These are phyloP conservation scores for Rhynchosporium graminicola DNA, from an alignment of 2,329 filamentous ascomycete genomes.

Conservation along the genomic window DNA sequence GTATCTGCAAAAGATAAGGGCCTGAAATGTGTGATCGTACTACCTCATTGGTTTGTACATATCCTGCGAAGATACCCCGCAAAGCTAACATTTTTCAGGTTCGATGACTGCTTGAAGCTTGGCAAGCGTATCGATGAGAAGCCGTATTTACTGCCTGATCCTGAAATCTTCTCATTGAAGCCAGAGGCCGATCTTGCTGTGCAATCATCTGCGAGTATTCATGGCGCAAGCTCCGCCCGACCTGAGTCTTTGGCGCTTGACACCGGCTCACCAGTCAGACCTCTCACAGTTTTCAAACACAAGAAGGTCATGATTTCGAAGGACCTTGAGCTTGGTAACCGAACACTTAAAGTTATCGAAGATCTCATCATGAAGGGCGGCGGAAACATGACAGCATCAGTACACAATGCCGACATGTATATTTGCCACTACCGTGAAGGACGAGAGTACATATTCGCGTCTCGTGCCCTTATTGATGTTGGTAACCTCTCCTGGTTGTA, in stretches of 20 bases:
- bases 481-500: constrained; percentile 95
- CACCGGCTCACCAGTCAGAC: constrained; percentile 49
- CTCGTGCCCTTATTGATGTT: constrained; percentile 76
- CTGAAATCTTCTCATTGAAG: constrained; percentile 71
- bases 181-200: constrained; percentile 58
- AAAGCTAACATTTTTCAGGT: constrained; percentile 57
- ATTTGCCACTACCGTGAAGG: constrained; percentile 88
- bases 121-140: constrained; percentile 87
- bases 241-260: constrained; percentile 46
- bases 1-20: constrained; percentile 62
- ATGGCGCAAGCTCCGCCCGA: constrained; percentile 63
- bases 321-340: constrained; percentile 71
- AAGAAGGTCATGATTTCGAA: constrained; percentile 75
- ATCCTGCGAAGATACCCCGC: background rate
- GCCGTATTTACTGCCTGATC: constrained; percentile 83
- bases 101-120: constrained; percentile 93
- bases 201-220: constrained; percentile 60
- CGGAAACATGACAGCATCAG: constrained; percentile 64
- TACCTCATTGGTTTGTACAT: constrained; percentile 78
- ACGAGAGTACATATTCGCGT: constrained; percentile 72
- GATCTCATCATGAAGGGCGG: constrained; percentile 72
- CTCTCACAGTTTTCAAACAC: constrained; percentile 73
- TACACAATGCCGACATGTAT: constrained; percentile 76
- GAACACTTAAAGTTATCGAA: constrained; percentile 66
- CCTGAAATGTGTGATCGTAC: constrained; percentile 75